Base-by-base conservation (phyloP, 129 eudicot genomes). In the Solidago caesia region DNA sequence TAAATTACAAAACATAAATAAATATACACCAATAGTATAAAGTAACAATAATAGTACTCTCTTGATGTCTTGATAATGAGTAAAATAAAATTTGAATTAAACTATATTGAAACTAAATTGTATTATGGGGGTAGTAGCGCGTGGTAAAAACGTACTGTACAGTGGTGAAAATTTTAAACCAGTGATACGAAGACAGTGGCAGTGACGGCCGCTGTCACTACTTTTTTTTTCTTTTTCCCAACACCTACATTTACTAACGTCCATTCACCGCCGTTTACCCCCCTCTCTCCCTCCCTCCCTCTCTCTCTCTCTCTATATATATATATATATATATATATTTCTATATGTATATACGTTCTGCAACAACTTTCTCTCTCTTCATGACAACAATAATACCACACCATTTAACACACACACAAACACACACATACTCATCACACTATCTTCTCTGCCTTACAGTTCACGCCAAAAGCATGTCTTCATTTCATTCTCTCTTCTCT, bases 391-490 rank as follows among this genome's bases (percentile, higher is more conserved):
- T 55, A 12, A 12, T 79, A 2, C 76, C 81, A 75, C 15, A 53
- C 13, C 5, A 53, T 12, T 75, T 48, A 66, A 71, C 75, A 9
- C 39, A 59, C 49, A 48, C 60, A 21, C 21, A 21, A n/a, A n/a
- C 21, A 21, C 21, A 21, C 21, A 21, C 21, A 21, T 21, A 21
- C 21, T 21, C 21, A 21, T 21, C 21, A 21, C 21, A 43, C 79
- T 65, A 59, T 48, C 72, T 16, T 75, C 75, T 84, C 79, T 81
- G 77, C 85, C 88, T 82, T 79, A 68, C 87, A 72, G 69, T 88
- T 91, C 95, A 91, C 97, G 97, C 97, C 92, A 88, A 88, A 91
- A 89, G 97, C 97, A 92, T 91, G 97, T 80, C 75, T 64, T 74
- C 84, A 73, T 77, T 74, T 61, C 58, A 41, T 44, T 33, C 56